These are phyloP conservation scores for Macrophomina tecta DNA, from an alignment of 2,329 filamentous ascomycete genomes.

Conservation along the genomic window DNA sequence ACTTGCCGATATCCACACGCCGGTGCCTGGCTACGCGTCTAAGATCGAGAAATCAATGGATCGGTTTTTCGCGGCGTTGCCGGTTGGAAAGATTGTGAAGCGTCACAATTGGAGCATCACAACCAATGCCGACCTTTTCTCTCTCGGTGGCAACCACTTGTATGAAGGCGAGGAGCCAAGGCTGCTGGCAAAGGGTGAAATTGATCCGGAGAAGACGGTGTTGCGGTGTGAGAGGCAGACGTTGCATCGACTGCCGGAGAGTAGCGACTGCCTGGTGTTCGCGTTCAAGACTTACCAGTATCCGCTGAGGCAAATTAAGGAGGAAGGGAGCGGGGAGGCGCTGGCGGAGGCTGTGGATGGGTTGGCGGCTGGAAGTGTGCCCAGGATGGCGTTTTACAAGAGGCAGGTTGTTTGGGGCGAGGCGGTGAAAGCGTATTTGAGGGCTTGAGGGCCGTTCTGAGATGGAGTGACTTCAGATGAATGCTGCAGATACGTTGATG, in stretches of 20 bases:
- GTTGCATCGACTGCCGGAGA: conserved; percentile 62
- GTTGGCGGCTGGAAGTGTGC: conserved; percentile 61
- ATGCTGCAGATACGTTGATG: no score
- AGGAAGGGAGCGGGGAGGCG: conserved; percentile 61
- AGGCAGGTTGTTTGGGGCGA: conserved; percentile 62
- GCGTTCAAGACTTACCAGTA: conserved; percentile 69
- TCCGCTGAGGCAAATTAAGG: conserved; percentile 60
- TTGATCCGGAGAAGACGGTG: conserved; percentile 35
- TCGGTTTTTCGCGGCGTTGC: conserved; percentile 62
- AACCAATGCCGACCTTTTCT: conserved; percentile 49
- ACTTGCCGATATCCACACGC: conserved; percentile 62
- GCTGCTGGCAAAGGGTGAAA: conserved; percentile 26
- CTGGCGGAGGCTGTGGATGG: conserved; percentile 66
- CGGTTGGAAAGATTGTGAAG: conserved; percentile 61
- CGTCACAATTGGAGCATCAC: conserved; percentile 61
- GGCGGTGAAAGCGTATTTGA: conserved; percentile 62
- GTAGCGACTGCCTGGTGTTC: conserved; percentile 50
- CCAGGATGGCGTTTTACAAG: conserved; percentile 66
- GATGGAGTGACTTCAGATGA: no score
- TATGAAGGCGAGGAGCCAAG: conserved; percentile 42
- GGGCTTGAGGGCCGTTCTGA: conserved; percentile 45
- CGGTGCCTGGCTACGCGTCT: conserved; percentile 62
- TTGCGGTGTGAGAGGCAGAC: conserved; percentile 67
- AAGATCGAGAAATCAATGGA: conserved; percentile 68
- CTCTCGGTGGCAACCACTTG: conserved; percentile 52